Conservation (phyloP, 2,329 filamentous ascomycete genomes). For the Fusarium tjaetaba region DNA sequence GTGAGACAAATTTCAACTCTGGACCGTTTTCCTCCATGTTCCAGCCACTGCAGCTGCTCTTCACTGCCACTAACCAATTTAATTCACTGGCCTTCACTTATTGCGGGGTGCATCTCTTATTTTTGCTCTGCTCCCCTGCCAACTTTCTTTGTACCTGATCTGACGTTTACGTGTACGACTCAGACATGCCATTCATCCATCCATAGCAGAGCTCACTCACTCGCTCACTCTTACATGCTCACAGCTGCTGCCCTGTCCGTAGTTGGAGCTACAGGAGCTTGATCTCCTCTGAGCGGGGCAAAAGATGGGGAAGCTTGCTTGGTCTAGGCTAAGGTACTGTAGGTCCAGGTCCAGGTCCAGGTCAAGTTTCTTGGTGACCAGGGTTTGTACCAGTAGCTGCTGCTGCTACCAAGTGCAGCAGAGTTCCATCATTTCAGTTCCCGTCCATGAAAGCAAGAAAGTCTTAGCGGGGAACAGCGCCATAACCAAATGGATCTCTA, state of each 20-base stretch:
- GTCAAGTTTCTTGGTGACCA: neutral
- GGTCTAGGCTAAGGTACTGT: neutral
- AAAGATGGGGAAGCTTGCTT: conserved; percentile 35
- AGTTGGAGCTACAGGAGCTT: conserved; percentile 16
- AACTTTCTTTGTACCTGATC: conserved; percentile 31
- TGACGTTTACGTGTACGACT: conserved; percentile 23
- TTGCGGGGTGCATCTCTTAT: conserved; percentile 11
- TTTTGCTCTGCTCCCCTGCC: conserved; percentile 9
- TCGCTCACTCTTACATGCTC: neutral
- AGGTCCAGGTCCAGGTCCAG: conserved; percentile 3
- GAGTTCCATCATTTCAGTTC: neutral
- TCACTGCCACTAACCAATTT: neutral
- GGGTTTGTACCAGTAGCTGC: neutral
- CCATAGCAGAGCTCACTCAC: neutral
- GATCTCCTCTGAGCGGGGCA: conserved; percentile 27
- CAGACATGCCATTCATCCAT: neutral
- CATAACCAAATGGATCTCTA: neutral
- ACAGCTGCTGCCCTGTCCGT: neutral
- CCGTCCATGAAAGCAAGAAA: neutral
- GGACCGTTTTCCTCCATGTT: conserved; percentile 1
- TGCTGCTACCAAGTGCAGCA: neutral
- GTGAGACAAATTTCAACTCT: conserved; percentile 23
- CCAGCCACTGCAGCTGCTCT: neutral
- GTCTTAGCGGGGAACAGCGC: conserved; percentile 19
- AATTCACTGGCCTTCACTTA: neutral